Conservation (phyloP, 2,329 filamentous ascomycete genomes). For the Aspergillus thermomutatus region DNA sequence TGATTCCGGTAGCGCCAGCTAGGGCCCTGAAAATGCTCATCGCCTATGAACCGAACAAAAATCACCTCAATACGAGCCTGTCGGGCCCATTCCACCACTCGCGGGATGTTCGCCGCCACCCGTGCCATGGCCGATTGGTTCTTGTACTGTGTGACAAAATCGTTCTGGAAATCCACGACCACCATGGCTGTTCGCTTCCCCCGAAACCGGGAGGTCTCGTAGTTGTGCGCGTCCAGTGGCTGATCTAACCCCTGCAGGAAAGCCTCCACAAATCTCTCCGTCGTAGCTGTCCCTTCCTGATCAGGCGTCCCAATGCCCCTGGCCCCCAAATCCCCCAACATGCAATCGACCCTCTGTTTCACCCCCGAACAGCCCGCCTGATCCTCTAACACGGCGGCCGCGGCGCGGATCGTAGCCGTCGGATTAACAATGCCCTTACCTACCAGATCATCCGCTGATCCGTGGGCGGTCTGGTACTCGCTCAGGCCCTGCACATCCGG, state of each 20-base stretch:
- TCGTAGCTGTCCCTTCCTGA: not conserved
- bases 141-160: not conserved
- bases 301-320: not conserved
- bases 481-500: not conserved
- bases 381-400: not conserved
- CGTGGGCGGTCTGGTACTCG: constrained; percentile 5
- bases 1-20: not conserved
- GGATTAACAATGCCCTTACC: constrained; percentile 1
- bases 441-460: constrained; percentile 1
- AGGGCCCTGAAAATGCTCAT: not conserved
- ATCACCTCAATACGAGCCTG: not conserved
- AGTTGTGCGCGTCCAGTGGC: not conserved
- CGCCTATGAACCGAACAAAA: not conserved
- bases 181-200: not conserved
- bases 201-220: no score
- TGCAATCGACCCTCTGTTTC: not conserved
- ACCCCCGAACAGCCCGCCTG: not conserved
- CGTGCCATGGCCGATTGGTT: not conserved
- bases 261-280: not conserved
- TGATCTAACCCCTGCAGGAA: not conserved
- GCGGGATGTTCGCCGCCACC: not conserved
- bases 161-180: constrained; percentile 6
- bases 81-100: not conserved
- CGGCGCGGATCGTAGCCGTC: constrained; percentile 1
- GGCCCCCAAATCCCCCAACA: not conserved